Percentiles rank a stretch among this genome's conserved stretches.
phyloP scores from a whole-genome alignment of 495 filamentous ascomycete species.

The Talaromyces nanjingensis region DNA sequence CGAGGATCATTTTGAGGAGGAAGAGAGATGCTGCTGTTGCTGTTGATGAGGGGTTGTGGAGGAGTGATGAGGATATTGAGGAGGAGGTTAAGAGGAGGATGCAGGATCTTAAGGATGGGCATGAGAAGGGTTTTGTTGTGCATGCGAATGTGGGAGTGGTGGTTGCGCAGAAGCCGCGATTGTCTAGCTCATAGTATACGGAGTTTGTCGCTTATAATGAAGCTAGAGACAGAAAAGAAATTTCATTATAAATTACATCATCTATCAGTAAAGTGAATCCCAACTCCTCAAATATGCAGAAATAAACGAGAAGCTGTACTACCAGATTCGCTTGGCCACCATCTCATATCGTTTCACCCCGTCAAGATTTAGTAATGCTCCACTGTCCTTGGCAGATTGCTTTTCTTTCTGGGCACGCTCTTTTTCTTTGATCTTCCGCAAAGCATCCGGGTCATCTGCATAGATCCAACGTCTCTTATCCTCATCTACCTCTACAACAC shows the following conservation, averaged over 20 bases:
- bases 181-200: not conserved
- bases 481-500: slow-evolving; percentile 79
- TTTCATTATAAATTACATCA: not conserved
- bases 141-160: not conserved
- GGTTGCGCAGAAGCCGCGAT: not conserved
- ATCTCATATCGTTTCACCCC: slow-evolving; percentile 81
- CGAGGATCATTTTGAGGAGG: not conserved
- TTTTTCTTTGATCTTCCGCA: slow-evolving; percentile 60
- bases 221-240: not conserved
- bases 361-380: slow-evolving; percentile 51
- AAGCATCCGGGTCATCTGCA: slow-evolving; percentile 68
- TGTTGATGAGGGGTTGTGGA: not conserved
- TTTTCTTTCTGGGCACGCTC: slow-evolving; percentile 54
- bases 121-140: not conserved
- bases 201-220: not conserved
- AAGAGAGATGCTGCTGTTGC: not conserved
- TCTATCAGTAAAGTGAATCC: not conserved
- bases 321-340: slow-evolving; percentile 94
- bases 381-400: slow-evolving; percentile 41
- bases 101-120: not conserved
- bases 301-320: not conserved
- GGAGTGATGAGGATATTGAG: not conserved
- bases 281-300: not conserved
- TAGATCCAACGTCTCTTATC: slow-evolving; percentile 84
- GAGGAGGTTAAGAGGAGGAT: not conserved